Evolutionary conservation across 352 stramenopile species (phyloP), one percentile per base, ranked within the genome.

Genomic region (Phytophthora cajani): DNA sequence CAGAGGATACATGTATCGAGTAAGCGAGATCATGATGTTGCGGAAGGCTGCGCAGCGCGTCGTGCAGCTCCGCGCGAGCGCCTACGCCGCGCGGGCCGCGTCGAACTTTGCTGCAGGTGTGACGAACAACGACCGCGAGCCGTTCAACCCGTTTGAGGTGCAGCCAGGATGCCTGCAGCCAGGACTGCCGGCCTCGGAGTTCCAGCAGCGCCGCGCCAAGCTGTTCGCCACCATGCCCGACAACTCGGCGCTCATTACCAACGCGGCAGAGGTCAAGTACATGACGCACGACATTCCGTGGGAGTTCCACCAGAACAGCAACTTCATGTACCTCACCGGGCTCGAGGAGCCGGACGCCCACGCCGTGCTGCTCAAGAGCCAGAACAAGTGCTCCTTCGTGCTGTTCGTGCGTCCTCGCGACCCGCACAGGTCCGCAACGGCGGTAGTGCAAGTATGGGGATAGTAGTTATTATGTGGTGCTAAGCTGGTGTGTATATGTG

Each of bases 231-330:
- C 71, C 5, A 67, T 95, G 69, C 85, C 88, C 1, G 67, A 87
- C 53, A 87, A 95, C 74, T 90, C 87, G 49, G 86, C 85, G 52
- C 74, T 95, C 33, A 85, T 95, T 62, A 42, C 90, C 7, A 89
- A 90, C 25, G 88, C 86, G 2, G 81, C 85, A 2, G 79, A 87
- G 54, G 88, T 85, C 64, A 92, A 94, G 77, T 95, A 84, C 73
- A 92, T 92, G 85, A 91, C 88, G n/a, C 81, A 95, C 76, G 88
- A 95, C 56, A 95, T 95, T 36, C 88, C 88, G 61, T 95, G 88
- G 74, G 88, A 95, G 44, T 95, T 95, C 61, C 86, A 90, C 60
- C 88, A 95, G 71, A 91, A 91, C 78, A 85, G 78, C 59, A 91
- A 94, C 75, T 95, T 95, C 58, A 77, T 93, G 64, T 95, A 95